These are phyloP conservation scores for Pyrenophora graminea DNA, from an alignment of 2,329 filamentous ascomycete species.

Conservation along the genomic window DNA sequence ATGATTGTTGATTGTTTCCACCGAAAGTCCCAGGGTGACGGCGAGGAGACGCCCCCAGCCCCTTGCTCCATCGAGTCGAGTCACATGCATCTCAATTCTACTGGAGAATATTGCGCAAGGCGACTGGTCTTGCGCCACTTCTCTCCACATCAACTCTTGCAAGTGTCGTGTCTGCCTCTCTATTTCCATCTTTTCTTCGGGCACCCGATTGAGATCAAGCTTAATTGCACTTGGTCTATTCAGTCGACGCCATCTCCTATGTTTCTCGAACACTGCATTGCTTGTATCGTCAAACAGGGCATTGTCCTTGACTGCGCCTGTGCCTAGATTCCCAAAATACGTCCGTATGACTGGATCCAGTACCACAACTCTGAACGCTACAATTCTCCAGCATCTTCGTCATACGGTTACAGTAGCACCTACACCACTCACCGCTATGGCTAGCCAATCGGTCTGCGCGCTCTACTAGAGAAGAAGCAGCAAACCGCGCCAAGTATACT, in stretches of 20 bases:
- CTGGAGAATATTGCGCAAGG: too few species aligned
- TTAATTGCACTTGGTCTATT: not conserved
- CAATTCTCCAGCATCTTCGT: conserved; percentile 7
- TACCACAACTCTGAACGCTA: conserved; percentile 6
- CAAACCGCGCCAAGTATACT: conserved; percentile 8
- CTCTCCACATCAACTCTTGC: too few species aligned
- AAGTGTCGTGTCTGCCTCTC: not conserved
- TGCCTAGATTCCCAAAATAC: not conserved
- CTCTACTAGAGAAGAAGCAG: not conserved
- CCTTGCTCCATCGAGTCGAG: too few species aligned
- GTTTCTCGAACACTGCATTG: not conserved
- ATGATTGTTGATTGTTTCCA: too few species aligned
- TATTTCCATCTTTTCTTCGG: not conserved
- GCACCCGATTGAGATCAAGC: not conserved
- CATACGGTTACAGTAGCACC: conserved; percentile 22
- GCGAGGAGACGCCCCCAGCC: too few species aligned
- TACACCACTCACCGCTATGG: conserved; percentile 16
- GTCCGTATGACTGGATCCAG: conserved; percentile 5
- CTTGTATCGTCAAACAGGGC: not conserved
- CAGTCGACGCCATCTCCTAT: not conserved
- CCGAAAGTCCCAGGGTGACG: too few species aligned
- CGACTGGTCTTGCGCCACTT: too few species aligned
- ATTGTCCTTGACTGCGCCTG: not conserved
- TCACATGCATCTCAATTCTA: too few species aligned
- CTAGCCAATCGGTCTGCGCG: conserved; percentile 3